Base-by-base conservation (phyloP, 2,329 filamentous ascomycete genomes). In the Penicillium sclerotigenum region DNA sequence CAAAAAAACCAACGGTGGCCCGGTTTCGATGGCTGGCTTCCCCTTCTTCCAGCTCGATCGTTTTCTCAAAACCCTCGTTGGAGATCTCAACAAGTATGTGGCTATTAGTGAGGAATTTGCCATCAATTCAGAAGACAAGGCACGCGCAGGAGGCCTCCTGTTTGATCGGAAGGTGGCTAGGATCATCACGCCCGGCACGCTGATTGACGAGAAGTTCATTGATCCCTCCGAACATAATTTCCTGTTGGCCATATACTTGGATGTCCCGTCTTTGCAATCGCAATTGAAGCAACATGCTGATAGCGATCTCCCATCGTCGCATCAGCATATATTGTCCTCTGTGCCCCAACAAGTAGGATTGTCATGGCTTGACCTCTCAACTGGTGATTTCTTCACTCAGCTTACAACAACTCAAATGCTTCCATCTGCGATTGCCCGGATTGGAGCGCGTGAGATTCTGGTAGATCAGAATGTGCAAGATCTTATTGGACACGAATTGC, bases 141-240 rank as follows among this genome's bases (percentile, higher is more conserved):
- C 87, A 61, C 93, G 87, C 69, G 82, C 85, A 20, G 90, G 90
- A 14, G 91, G 90, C 4, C 77, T 93, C 60, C 80, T 93, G 79
- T 95, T 94, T 71, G 89, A 95, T 70, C 87, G 94, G 26, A 86
- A 81, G 64, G 91, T 99, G 14, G 84, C 90, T 18, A 87, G 94
- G 55, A 87, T 99, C 64, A 86, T 99, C 68, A 97, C 94, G 0
- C 91, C 94, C 1, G 94, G 94, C 20, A 99, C 94, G 1, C 79
- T 99, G 52, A 96, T 99, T 63, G 94, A 99, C 73, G 94, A 99
- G 75, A 92, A 91, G 66, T 99, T 97, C 73, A 91, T 99, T 80
- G 90, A 97, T 70, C 90, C 91, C 1, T 93, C 89, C 70, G 86
- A 90, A 66, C 97, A 94, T 74, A 97, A 97, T 71, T 99, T 93